Conservation (phyloP, 108 stramenopile species). For the Conticribra weissflogii region DNA sequence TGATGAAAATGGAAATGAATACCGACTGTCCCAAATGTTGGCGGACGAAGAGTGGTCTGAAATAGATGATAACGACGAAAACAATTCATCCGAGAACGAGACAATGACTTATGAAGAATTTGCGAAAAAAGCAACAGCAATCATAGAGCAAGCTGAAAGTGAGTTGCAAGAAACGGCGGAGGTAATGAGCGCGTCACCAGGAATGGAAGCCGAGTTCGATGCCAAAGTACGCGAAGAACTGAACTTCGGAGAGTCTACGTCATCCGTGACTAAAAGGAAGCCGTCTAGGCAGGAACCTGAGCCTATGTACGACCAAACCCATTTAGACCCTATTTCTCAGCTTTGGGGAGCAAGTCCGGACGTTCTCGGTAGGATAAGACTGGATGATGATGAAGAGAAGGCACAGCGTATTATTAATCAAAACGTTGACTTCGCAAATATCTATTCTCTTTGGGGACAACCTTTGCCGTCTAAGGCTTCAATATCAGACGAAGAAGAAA, state of each 20-base stretch:
- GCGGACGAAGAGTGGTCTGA: constrained; percentile 60
- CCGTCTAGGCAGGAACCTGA: constrained; percentile 7
- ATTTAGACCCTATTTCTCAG: constrained; percentile 61
- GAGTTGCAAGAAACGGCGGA: constrained; percentile 58
- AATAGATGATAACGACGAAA: constrained; percentile 22
- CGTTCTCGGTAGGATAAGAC: constrained; percentile 23
- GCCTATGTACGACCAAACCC: constrained; percentile 61
- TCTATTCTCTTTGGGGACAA: constrained; percentile 58
- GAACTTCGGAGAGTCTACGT: not conserved
- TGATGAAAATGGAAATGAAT: constrained; percentile 60
- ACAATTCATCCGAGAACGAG: constrained; percentile 12
- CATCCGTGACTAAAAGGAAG: not conserved
- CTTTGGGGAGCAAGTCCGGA: constrained; percentile 60
- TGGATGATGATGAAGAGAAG: constrained; percentile 28
- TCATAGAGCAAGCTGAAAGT: constrained; percentile 46
- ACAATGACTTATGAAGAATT: constrained; percentile 55
- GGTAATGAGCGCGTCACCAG: constrained; percentile 54
- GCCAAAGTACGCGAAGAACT: constrained; percentile 9
- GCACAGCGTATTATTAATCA: constrained; percentile 36
- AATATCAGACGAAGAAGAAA: constrained; percentile 25
- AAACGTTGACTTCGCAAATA: constrained; percentile 41
- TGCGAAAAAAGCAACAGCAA: constrained; percentile 41
- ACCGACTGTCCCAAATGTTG: constrained; percentile 56
- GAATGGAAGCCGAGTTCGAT: constrained; percentile 46
- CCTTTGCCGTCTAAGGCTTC: constrained; percentile 10